Evolutionary conservation across 192 early-diverging fungal species (phyloP).

Genomic region (Lunasporangiospora selenospora): DNA sequence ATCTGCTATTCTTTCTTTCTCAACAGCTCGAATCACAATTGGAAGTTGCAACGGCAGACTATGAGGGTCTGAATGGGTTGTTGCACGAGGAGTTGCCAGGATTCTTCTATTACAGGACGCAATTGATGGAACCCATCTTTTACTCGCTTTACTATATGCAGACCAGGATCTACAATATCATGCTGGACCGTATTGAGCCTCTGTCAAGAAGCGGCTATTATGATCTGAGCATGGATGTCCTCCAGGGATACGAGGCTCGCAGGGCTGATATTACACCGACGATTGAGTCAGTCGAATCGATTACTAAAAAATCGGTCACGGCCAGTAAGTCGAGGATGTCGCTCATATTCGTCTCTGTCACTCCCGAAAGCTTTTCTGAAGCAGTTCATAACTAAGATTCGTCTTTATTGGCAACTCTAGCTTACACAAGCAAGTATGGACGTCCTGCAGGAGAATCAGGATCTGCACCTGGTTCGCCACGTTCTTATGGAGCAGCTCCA

Average conservation of each 20-base stretch:
- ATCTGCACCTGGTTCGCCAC: constrained; percentile 4
- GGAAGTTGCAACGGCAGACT: constrained; percentile 84
- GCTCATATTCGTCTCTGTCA: neutral
- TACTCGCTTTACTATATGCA: constrained; percentile 86
- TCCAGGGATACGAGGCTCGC: constrained; percentile 49
- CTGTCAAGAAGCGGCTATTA: constrained; percentile 61
- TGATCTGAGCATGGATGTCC: constrained; percentile 55
- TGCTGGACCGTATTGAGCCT: constrained; percentile 67
- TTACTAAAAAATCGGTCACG: constrained; percentile 38
- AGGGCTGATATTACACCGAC: constrained; percentile 34
- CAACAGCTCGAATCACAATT: constrained; percentile 69
- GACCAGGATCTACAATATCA: constrained; percentile 73
- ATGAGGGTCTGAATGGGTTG: constrained; percentile 81
- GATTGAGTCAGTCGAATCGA: constrained; percentile 37
- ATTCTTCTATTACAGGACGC: constrained; percentile 74
- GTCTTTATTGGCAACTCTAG: neutral
- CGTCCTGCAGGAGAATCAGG: neutral
- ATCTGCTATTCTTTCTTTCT: neutral
- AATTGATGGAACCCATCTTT: constrained; percentile 91
- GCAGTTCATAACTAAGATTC: neutral
- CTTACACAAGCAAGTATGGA: constrained; percentile 33
- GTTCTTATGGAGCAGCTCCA: neutral
- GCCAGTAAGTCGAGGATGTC: constrained; percentile 13
- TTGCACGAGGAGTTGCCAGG: constrained; percentile 82
- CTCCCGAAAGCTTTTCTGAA: neutral